These are phyloP conservation scores for Sporopachydermia quercuum DNA, from an alignment of 805 yeast genomes.

Conservation along the genomic window DNA sequence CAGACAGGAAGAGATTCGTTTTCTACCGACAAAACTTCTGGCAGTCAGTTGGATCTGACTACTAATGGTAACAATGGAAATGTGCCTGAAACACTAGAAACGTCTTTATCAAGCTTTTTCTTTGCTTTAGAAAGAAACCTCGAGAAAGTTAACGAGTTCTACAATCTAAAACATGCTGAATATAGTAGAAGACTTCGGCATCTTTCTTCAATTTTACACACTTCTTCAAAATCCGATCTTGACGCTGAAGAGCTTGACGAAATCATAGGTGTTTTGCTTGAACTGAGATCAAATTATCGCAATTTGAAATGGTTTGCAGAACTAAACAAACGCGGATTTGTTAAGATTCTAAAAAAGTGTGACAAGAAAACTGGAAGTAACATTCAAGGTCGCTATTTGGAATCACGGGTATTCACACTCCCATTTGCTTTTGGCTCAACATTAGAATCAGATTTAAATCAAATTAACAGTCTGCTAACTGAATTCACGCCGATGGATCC, in stretches of 20 bases:
- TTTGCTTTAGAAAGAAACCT: constrained; percentile 66
- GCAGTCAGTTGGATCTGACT: too few relatives aligned
- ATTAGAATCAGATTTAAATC: constrained; percentile 34
- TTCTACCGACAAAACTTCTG: neutral
- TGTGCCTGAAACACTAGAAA: constrained; percentile 13
- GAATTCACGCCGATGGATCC: constrained; percentile 39
- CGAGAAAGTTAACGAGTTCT: constrained; percentile 70
- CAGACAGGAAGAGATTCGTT: constrained; percentile 9
- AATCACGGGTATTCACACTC: constrained; percentile 55
- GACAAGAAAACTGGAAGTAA: constrained; percentile 67
- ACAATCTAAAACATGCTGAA: constrained; percentile 56
- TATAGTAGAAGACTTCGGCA: constrained; percentile 51
- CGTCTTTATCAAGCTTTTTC: constrained; percentile 51
- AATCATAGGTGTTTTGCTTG: constrained; percentile 51
- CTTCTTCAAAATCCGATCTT: constrained; percentile 14
- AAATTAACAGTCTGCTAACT: constrained; percentile 37
- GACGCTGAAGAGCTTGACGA: constrained; percentile 41
- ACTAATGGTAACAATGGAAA: constrained; percentile 13
- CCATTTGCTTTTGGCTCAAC: constrained; percentile 66
- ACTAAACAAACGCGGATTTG: constrained; percentile 77
- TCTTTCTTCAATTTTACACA: constrained; percentile 19
- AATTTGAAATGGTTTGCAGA: constrained; percentile 92
- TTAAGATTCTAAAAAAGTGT: constrained; percentile 76
- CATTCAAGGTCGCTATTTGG: constrained; percentile 40
- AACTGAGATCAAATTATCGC: constrained; percentile 58